Base-by-base conservation (phyloP, 495 filamentous ascomycete species). In the Penicillium daleae region DNA sequence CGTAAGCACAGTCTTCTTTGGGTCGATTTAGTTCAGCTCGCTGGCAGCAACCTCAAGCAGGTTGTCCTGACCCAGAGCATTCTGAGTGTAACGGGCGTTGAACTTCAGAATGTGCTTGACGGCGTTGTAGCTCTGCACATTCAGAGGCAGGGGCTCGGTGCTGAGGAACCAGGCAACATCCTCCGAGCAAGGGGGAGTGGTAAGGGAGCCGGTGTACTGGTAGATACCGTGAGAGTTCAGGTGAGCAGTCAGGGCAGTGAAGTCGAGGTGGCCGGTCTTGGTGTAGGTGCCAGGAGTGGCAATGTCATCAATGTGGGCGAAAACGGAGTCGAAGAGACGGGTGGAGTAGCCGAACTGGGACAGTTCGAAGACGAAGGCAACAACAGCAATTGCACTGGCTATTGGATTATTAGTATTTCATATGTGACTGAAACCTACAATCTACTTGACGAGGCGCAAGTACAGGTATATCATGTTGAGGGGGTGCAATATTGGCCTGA, bases 151-250 rank as follows among this genome's bases (percentile, higher is more conserved):
- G 31, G 82, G 80, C 60, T 83, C 62, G 17, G 79, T 74, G 59
- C 81, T 82, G 42, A 90, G 76, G 57, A 83, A 80, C 79, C 86
- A 90, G 22, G 69, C 75, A 42, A 90, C 76, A 26, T 79, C 81
- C 72, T 91, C 87, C 26, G 78, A 78, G 76, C 88, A 91, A 0
- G 88, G 88, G 37, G 88, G 88, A 5, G 88, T 90, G 35, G 88
- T 91, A 21, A 91, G 81, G 1, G 85, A 88, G 50, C 88, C 88
- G 0, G 74, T 72, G 71, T 90, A 90, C 37, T 80, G 71, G 65
- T 80, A 83, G 63, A 89, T 76, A 21, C 70, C 69, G 29, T 81
- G 80, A 17, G 68, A 71, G 62, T 81, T 75, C 48, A 89, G 62
- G 48, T 84, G 75, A 4, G 71, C 61, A 59, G 81, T 78, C 15